Evolutionary conservation across 2,329 filamentous ascomycete species (phyloP).

Genomic region (Hirsutella minnesotensis): DNA sequence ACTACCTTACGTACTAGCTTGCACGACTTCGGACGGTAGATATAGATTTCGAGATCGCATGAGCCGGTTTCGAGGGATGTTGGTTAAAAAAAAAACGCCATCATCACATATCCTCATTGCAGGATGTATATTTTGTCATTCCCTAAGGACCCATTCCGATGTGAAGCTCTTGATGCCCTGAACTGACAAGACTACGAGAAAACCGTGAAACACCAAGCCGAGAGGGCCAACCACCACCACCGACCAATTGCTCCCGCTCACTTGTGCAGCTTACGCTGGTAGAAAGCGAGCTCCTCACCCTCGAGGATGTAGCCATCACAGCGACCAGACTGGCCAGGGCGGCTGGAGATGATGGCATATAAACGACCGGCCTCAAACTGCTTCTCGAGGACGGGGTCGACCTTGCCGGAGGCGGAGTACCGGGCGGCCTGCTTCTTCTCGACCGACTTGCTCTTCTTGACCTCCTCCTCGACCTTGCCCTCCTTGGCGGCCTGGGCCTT

Average conservation of each 20-base stretch:
- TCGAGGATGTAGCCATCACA: slow-evolving; percentile 96
- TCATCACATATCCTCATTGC: slow-evolving; percentile 13
- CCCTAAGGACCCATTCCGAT: slow-evolving; percentile 26
- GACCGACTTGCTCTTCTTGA: slow-evolving; percentile 90
- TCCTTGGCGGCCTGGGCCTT: slow-evolving; percentile 53
- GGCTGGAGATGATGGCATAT: slow-evolving; percentile 82
- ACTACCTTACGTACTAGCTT: no score
- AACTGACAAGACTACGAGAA: slow-evolving; percentile 21
- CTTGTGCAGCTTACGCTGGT: slow-evolving; percentile 99
- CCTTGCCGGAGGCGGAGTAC: slow-evolving; percentile 76
- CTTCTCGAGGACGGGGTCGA: slow-evolving; percentile 84
- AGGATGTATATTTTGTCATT: slow-evolving; percentile 22
- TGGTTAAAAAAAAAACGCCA: slow-evolving; percentile 1
- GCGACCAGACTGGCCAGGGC: slow-evolving; percentile 94
- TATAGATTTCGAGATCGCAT: no score
- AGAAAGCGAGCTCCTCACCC: slow-evolving; percentile 99
- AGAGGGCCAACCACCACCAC: slow-evolving; percentile 12
- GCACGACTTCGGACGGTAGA: no score
- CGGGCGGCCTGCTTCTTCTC: slow-evolving; percentile 94
- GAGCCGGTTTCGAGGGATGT: no score
- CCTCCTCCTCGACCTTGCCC: slow-evolving; percentile 53
- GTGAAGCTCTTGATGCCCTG: slow-evolving; percentile 23
- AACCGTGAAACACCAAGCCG: slow-evolving; percentile 27
- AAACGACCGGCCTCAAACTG: slow-evolving; percentile 99
- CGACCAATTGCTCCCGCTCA: slow-evolving; percentile 38